These are phyloP conservation scores for Eucalyptus erythrocorys DNA, from an alignment of 345 rosid species.

Conservation along the genomic window DNA sequence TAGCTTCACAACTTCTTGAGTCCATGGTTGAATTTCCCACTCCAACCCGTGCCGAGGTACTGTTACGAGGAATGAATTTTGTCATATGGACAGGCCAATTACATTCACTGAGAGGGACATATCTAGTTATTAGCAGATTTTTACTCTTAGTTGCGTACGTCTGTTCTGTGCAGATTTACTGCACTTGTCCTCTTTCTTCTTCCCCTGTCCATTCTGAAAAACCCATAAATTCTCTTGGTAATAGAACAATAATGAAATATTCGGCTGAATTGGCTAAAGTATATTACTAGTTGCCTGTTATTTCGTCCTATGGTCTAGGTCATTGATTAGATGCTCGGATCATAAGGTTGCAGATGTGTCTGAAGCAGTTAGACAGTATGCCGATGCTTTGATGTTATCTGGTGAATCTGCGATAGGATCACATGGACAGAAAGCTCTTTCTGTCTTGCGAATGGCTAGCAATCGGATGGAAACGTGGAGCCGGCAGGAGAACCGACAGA, in stretches of 20 bases:
- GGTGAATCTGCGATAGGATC: conserved; percentile 70
- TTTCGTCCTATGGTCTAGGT: neutral
- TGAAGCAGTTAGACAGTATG: conserved; percentile 61
- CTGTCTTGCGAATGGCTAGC: conserved; percentile 45
- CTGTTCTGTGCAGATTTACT: neutral
- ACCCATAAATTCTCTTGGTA: neutral
- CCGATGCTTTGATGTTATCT: conserved; percentile 68
- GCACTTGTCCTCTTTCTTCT: neutral
- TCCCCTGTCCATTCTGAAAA: neutral
- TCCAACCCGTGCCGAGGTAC: conserved; percentile 76
- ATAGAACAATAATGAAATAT: neutral
- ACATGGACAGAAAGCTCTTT: conserved; percentile 51
- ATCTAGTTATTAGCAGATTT: neutral
- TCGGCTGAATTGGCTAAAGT: neutral
- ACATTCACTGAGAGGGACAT: neutral
- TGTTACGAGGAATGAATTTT: neutral
- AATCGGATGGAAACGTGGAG: conserved; percentile 53
- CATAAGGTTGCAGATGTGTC: conserved; percentile 66
- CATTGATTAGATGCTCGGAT: neutral
- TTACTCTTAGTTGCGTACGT: neutral
- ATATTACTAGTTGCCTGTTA: neutral
- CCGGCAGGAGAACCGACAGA: conserved; percentile 28
- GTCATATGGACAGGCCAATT: neutral
- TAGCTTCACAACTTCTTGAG: conserved; percentile 74
- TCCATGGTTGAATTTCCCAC: conserved; percentile 76